A percentile compares a stretch with the other conserved stretches of the same genome.
These are phyloP conservation scores for Lactarius indigo DNA, from an alignment of 768 basidiomycete species.

Conservation along the genomic window DNA sequence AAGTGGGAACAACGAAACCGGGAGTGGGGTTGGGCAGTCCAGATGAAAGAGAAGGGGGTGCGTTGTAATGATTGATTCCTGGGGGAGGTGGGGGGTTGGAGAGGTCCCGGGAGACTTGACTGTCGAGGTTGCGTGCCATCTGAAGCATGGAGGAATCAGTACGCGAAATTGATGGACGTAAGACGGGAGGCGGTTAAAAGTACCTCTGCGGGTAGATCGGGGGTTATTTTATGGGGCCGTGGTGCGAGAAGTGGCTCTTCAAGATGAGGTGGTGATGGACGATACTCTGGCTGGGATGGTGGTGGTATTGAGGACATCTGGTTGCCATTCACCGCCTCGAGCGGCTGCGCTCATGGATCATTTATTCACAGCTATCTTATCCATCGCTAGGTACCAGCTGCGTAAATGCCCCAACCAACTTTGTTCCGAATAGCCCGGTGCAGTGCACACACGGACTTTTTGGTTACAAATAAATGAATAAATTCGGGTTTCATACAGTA, in stretches of 20 bases:
- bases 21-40: conserved; percentile 25
- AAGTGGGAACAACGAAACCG: conserved; percentile 21
- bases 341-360: not conserved
- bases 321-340: not conserved
- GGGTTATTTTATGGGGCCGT: conserved; percentile 59
- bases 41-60: conserved; percentile 30
- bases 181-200: conserved; percentile 30
- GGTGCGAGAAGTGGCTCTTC: conserved; percentile 60
- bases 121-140: conserved; percentile 65
- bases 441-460: not conserved
- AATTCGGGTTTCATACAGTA: too few relatives aligned
- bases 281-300: conserved; percentile 6
- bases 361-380: not conserved
- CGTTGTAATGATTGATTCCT: conserved; percentile 23
- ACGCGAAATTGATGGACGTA: conserved; percentile 18
- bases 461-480: too few relatives aligned
- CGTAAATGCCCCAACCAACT: not conserved
- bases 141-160: conserved; percentile 31
- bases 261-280: conserved; percentile 43
- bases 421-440: not conserved
- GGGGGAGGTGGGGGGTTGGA: conserved; percentile 24
- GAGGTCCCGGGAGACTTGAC: conserved; percentile 34
- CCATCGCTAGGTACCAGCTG: not conserved
- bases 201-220: conserved; percentile 59
- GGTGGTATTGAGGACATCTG: conserved; percentile 12